These are phyloP conservation scores for Talaromyces sp. DNA, from an alignment of 2,329 filamentous ascomycete species.

Conservation along the genomic window DNA sequence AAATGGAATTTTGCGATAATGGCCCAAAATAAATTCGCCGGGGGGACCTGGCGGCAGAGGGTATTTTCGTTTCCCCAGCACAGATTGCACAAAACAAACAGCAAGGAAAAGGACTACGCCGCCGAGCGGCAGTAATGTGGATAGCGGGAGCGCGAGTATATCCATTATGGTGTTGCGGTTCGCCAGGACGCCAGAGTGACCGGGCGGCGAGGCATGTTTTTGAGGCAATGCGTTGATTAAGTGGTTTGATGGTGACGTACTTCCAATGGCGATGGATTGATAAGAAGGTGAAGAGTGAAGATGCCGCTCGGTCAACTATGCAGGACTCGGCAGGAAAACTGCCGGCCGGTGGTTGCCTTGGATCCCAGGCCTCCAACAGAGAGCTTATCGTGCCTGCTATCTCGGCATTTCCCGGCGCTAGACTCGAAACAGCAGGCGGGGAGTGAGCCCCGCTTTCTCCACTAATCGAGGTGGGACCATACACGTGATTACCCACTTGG, in stretches of 20 bases:
- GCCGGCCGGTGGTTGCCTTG: background rate
- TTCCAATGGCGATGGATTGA: background rate
- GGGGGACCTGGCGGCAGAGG: slow-evolving; percentile 6
- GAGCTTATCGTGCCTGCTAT: background rate
- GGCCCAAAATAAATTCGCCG: slow-evolving; percentile 1
- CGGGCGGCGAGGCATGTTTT: background rate
- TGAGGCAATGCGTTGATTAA: background rate
- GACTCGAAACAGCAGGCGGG: background rate
- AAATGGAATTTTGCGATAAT: slow-evolving; percentile 1
- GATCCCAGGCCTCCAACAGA: background rate
- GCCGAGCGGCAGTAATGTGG: background rate
- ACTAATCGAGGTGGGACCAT: too few species aligned
- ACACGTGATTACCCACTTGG: background rate
- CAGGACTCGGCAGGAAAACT: background rate
- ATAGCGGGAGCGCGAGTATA: background rate
- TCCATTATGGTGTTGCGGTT: background rate
- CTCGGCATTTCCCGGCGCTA: background rate
- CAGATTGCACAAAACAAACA: background rate
- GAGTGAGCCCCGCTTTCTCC: background rate
- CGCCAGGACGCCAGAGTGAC: background rate
- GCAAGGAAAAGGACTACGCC: background rate
- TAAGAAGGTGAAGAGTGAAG: background rate
- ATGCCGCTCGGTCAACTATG: background rate
- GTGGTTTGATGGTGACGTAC: background rate
- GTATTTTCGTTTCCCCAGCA: slow-evolving; percentile 4